Conservation (phyloP, 768 basidiomycete genomes). For the Leccinellum luteum region DNA sequence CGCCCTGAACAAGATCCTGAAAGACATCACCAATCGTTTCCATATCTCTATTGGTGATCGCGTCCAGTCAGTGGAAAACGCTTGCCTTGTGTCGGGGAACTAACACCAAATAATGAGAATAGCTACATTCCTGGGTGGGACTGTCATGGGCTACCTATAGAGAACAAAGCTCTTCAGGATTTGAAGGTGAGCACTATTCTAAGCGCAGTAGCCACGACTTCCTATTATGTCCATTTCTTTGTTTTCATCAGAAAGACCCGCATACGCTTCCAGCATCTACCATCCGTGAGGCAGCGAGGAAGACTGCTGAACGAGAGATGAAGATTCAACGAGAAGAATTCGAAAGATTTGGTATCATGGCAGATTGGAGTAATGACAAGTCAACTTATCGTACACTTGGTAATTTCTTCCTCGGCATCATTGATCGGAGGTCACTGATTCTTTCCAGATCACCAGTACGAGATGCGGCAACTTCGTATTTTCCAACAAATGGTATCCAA, state of each 20-base stretch:
- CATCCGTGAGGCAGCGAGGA: constrained; percentile 69
- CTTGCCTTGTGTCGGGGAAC: neutral
- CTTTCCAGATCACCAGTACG: constrained; percentile 73
- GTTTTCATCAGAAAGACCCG: constrained; percentile 48
- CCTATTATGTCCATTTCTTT: neutral
- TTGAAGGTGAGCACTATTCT: constrained; percentile 51
- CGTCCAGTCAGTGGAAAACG: constrained; percentile 65
- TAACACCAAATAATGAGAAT: constrained; percentile 1
- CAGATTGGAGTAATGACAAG: constrained; percentile 66
- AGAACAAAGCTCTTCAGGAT: constrained; percentile 85
- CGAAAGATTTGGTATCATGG: constrained; percentile 83
- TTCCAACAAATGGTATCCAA: constrained; percentile 88
- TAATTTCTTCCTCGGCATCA: constrained; percentile 29
- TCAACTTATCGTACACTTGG: constrained; percentile 87
- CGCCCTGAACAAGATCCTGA: constrained; percentile 92
- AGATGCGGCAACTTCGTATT: constrained; percentile 81
- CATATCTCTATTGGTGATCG: constrained; percentile 72
- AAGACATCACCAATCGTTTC: constrained; percentile 93
- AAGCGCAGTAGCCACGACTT: neutral
- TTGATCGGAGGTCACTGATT: neutral
- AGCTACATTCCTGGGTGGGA: constrained; percentile 98
- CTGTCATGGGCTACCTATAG: constrained; percentile 96
- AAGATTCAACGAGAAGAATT: constrained; percentile 78
- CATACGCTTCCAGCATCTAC: constrained; percentile 50
- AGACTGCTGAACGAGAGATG: constrained; percentile 73